Evolutionary conservation across 192 early-diverging fungal genomes (phyloP).

Genomic region (Linnemannia schmuckeri): DNA sequence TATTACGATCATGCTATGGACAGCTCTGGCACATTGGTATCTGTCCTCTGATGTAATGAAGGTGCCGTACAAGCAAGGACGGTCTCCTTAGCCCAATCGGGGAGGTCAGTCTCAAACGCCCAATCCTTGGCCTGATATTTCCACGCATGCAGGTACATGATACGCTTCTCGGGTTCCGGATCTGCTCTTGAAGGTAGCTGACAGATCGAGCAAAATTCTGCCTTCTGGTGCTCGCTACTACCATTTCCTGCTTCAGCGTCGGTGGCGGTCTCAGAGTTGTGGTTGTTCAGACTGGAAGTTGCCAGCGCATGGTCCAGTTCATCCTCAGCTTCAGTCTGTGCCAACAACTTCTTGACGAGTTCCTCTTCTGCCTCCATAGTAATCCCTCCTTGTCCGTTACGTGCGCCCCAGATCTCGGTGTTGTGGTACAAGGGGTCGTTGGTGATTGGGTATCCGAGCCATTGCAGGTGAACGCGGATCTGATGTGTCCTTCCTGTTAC

Average conservation of each 20-base stretch:
- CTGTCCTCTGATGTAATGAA: neutral
- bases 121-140: constrained; percentile 82
- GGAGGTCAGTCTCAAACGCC: constrained; percentile 83
- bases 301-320: constrained; percentile 34
- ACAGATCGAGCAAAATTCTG: constrained; percentile 73
- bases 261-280: neutral
- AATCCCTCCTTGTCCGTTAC: constrained; percentile 66
- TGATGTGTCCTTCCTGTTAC: constrained; percentile 96
- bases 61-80: neutral
- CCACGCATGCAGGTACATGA: constrained; percentile 94
- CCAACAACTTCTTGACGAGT: constrained; percentile 45
- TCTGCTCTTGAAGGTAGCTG: constrained; percentile 67
- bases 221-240: constrained; percentile 7
- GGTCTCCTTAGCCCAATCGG: constrained; percentile 81
- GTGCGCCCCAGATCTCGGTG: constrained; percentile 76
- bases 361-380: constrained; percentile 40
- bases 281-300: constrained; percentile 15
- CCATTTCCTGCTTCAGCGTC: constrained; percentile 11
- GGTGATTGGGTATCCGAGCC: constrained; percentile 91
- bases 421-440: constrained; percentile 95
- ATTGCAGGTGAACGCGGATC: constrained; percentile 96
- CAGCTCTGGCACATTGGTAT: neutral
- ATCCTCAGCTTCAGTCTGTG: constrained; percentile 31
- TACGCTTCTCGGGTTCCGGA: constrained; percentile 79
- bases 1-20: neutral